phyloP scores from a whole-genome alignment of 164 flowering plant species.

The Litsea cubeba region DNA sequence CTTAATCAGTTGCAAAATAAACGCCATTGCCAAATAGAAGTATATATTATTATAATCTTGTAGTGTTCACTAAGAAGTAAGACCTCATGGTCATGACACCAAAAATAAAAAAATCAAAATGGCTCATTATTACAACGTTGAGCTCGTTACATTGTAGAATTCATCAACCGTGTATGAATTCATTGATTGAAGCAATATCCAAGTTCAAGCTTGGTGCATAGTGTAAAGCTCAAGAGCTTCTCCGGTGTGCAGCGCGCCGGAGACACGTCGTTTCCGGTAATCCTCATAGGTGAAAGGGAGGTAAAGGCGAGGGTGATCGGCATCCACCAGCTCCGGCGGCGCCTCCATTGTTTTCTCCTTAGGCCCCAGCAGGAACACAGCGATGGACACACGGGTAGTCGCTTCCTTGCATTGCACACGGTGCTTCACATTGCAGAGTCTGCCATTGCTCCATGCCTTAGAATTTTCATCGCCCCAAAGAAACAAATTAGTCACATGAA shows the following conservation, averaged over 20 bases:
- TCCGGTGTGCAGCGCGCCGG: slow-evolving; percentile 43
- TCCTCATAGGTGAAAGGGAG: slow-evolving; percentile 44
- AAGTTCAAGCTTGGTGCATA: neutral
- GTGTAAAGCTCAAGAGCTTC: slow-evolving; percentile 49
- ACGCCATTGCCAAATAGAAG: too few relatives aligned
- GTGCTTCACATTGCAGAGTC: slow-evolving; percentile 60
- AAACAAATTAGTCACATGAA: too few relatives aligned
- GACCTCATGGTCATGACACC: too few relatives aligned
- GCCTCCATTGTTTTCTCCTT: slow-evolving; percentile 44
- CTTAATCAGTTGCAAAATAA: too few relatives aligned
- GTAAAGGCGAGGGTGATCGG: slow-evolving; percentile 46
- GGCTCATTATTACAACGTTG: too few relatives aligned
- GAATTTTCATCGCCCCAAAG: too few relatives aligned
- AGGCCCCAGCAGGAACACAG: slow-evolving; percentile 64
- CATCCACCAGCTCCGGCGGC: slow-evolving; percentile 36
- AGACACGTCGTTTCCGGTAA: slow-evolving; percentile 38
- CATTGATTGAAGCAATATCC: too few relatives aligned
- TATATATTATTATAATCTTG: too few relatives aligned
- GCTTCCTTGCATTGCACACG: slow-evolving; percentile 68
- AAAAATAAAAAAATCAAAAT: too few relatives aligned
- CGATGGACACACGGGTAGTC: slow-evolving; percentile 48
- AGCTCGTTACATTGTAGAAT: too few relatives aligned
- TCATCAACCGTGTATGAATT: too few relatives aligned
- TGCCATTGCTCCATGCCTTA: slow-evolving; percentile 80
- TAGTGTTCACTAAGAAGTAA: too few relatives aligned